Percentiles rank a stretch among this genome's conserved stretches.
These are phyloP conservation scores for Flaveria robusta DNA, from an alignment of 129 eudicot species.

Conservation along the genomic window DNA sequence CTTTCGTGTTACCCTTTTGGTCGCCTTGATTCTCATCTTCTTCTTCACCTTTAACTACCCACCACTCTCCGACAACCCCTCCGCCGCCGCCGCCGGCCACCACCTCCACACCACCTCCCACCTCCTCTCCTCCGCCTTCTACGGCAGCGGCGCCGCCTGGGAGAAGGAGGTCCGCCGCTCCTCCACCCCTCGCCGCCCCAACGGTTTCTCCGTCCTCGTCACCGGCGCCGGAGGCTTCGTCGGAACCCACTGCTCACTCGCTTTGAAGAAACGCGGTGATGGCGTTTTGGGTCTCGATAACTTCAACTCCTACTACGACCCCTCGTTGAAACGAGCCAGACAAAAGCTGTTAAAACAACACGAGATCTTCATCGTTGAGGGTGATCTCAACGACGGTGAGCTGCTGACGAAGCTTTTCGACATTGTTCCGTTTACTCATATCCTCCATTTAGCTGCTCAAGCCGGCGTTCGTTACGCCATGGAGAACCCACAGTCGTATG, in stretches of 20 bases:
- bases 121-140: constrained; percentile 71
- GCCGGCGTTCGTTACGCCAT: constrained; percentile 84
- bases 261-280: constrained; percentile 69
- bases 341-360: constrained; percentile 46
- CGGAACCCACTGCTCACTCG: constrained; percentile 63
- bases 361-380: constrained; percentile 64
- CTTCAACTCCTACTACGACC: constrained; percentile 68
- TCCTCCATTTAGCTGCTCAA: constrained; percentile 68
- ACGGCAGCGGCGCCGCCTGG: constrained; percentile 77
- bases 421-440: constrained; percentile 67
- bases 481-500: constrained; percentile 71
- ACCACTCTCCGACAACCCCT: too few relatives aligned
- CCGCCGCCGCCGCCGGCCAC: constrained; percentile 5
- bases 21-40: constrained; percentile 58
- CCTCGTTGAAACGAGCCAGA: constrained; percentile 65
- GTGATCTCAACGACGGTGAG: constrained; percentile 66
- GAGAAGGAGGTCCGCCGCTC: constrained; percentile 78
- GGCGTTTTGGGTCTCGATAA: constrained; percentile 75
- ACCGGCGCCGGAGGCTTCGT: constrained; percentile 84
- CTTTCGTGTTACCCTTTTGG: constrained; percentile 78
- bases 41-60: constrained; percentile 83
- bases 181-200: constrained; percentile 59
- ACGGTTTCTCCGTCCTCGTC: constrained; percentile 66
- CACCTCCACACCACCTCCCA: constrained; percentile 52
- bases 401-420: constrained; percentile 56